Base-by-base conservation (phyloP, 2,329 filamentous ascomycete species). In the Alternaria brassicae region DNA sequence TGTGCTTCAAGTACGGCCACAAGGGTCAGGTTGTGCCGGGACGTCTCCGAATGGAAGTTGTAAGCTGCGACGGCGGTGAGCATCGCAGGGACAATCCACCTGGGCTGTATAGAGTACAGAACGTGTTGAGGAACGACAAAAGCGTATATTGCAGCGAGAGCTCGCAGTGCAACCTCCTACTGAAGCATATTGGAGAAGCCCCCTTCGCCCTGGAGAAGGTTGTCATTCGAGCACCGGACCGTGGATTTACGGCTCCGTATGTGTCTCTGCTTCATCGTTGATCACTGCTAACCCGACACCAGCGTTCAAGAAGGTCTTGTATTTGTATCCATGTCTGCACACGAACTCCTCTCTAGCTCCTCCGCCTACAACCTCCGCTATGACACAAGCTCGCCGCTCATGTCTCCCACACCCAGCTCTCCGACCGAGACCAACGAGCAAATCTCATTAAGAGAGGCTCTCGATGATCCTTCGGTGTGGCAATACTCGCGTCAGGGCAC, bases 281-380 rank as follows among this genome's bases (percentile, higher is more conserved):
- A 56, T 60, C 53, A 39, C 42, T 59, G 45, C 78, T 83, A 65
- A 82, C 53, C 21, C 57, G 50, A 57, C 57, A 15, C 51, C 74
- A 94, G 91, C 53, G 89, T 97, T 53, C 89, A 94, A 78, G 91
- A 96, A 83, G 94, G 95, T 42, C 89, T 97, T 85, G 86, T 98
- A 1, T 97, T 97, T 72, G 85, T 98, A 27, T 87, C 91, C 44
- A 97, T 97, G 93, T 86, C 88, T 39, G 86, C 89, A 36, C 88
- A 96, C 66, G 89, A 95, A 60, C 81, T 95, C 1, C 79, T 95
- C 41, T 85, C 83, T 19, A 85, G 89, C 58, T 95, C 92, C 10
- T 85, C 90, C 6, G 85, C 88, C 60, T 94, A 94, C 74, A 87
- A 91, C 66, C 89, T 94, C 25, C 86, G 89, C 67, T 92, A 79